Base-by-base conservation (phyloP, 148 eudicot genomes). In the Spergularia bocconei region DNA sequence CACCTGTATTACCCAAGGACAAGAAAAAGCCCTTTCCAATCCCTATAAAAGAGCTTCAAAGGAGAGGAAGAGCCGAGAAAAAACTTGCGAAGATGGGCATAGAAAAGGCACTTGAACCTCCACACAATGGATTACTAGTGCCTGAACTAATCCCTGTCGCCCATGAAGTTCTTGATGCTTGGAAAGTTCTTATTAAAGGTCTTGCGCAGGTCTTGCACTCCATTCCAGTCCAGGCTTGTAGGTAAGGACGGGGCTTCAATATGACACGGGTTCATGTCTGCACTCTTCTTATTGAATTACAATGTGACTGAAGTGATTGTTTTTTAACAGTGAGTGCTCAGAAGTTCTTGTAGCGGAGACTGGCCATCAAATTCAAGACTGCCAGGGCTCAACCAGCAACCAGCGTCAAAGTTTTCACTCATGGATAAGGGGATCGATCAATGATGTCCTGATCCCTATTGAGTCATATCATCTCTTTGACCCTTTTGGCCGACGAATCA, bases 21-120 rank as follows among this genome's bases (percentile, higher is more conserved):
- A 89, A 90, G 88, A 95, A 95, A 83, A 95, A 95, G 81, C 99
- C 99, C 48, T 95, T 70, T 83, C 97, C 99, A 17, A 83, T 92
- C 71, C 99, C 99, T 39, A 68, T 95, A 23, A 86, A 84, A 74
- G 82, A 88, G 84, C 88, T 95, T 75, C 84, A 70, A 79, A 79
- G 85, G 75, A 84, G 77, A 56, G 86, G 86, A 74, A 89, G 85
- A 82, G 91, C 86, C 4, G 89, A 96, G 71, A 96, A 91, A 85
- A 92, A 89, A 83, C 93, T 89, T 71, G 92, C 94, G 69, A 78
- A 81, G 67, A 76, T 79, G 87, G 99, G 98, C 63, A 80, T 96
- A 69, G 99, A 96, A 78, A 92, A 89, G 84, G 82, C 83, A 16
- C 99, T 96, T 65, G 88, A 92, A 74, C 93, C 99, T 74, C 97